Conservation (phyloP, 2,329 filamentous ascomycete species). For the Alternaria infectoria region DNA sequence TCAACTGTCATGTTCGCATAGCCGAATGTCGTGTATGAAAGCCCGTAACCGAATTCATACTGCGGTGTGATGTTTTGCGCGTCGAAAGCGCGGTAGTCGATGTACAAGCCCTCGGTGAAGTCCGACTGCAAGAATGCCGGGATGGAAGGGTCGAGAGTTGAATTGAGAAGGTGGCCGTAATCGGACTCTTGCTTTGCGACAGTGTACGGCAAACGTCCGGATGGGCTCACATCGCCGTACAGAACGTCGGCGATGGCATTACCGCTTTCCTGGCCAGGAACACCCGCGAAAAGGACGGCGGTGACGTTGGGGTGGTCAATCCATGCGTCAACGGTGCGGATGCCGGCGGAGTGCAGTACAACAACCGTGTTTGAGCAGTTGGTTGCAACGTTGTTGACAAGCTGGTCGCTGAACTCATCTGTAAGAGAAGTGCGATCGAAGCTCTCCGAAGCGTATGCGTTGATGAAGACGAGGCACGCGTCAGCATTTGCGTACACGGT, state of each 20-base stretch:
- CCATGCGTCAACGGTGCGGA: conserved; percentile 77
- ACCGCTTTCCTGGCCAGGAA: conserved; percentile 82
- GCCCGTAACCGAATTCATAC: conserved; percentile 80
- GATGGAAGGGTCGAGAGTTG: conserved; percentile 49
- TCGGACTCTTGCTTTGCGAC: conserved; percentile 71
- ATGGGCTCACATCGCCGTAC: conserved; percentile 77
- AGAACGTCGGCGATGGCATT: conserved; percentile 78
- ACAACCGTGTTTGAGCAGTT: conserved; percentile 60
- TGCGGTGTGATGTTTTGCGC: conserved; percentile 66
- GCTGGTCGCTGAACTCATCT: conserved; percentile 29
- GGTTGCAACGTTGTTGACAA: conserved; percentile 54
- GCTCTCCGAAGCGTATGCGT: conserved; percentile 54
- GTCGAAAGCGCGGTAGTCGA: conserved; percentile 81
- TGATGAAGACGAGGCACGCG: conserved; percentile 63
- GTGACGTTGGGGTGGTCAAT: conserved; percentile 78
- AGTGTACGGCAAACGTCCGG: conserved; percentile 77
- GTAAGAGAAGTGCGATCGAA: conserved; percentile 33
- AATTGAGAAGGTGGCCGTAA: conserved; percentile 69
- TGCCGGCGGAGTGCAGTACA: conserved; percentile 53
- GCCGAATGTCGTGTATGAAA: conserved; percentile 75
- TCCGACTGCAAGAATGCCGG: conserved; percentile 73
- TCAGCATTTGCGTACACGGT: conserved; percentile 43
- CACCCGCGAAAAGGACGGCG: conserved; percentile 78
- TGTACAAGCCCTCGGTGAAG: conserved; percentile 78
- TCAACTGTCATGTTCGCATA: conserved; percentile 69